Evolutionary conservation across 768 basidiomycete genomes (phyloP).

Genomic region (Termitomyces sp.): DNA sequence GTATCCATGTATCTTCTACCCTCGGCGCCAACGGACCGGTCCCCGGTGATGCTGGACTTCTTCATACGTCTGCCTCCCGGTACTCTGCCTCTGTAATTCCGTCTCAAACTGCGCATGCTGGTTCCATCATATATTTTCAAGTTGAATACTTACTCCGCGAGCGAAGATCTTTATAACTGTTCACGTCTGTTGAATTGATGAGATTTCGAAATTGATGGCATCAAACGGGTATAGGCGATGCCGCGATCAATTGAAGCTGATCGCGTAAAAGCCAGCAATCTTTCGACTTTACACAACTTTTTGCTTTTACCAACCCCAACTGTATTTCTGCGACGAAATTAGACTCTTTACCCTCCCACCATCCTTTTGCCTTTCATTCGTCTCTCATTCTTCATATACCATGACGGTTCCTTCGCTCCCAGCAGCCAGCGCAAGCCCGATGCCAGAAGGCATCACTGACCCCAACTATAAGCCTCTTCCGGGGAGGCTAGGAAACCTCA

Average conservation of each 20-base stretch:
- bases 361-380: not conserved
- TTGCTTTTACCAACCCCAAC: not conserved
- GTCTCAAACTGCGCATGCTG: too few relatives aligned
- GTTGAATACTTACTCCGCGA: too few relatives aligned
- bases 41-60: too few relatives aligned
- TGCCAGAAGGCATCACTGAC: constrained; percentile 60
- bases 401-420: not conserved
- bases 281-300: not conserved
- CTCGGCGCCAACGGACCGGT: too few relatives aligned
- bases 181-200: too few relatives aligned
- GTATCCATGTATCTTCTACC: too few relatives aligned
- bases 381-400: not conserved
- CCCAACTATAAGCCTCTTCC: constrained; percentile 63
- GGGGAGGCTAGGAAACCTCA: constrained; percentile 75
- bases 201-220: too few relatives aligned
- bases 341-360: not conserved
- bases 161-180: too few relatives aligned
- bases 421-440: constrained; percentile 48
- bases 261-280: not conserved
- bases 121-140: too few relatives aligned
- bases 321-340: not conserved
- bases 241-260: not conserved
- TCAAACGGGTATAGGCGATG: too few relatives aligned
- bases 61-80: too few relatives aligned
- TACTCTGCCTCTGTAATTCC: too few relatives aligned